Conservation (phyloP, 2,329 filamentous ascomycete species). For the Ophiostoma novo-ulmi region DNA sequence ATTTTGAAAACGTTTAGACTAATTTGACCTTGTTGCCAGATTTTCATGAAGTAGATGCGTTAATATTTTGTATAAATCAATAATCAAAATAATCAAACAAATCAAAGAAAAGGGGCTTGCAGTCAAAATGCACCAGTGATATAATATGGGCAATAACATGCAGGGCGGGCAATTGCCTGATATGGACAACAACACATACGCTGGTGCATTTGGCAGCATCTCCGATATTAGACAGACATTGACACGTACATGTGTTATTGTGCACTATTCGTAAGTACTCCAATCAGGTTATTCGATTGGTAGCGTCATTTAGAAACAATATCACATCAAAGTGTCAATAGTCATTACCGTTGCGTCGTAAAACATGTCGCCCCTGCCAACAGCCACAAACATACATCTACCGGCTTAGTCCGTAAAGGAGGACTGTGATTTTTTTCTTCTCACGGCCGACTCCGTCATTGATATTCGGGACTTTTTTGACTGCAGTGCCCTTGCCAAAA, state of each 20-base stretch:
- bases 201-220: neutral
- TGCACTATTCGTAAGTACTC: neutral
- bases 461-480: neutral
- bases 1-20: neutral
- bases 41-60: neutral
- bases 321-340: neutral
- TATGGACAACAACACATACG: neutral
- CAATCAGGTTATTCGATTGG: neutral
- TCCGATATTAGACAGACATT: neutral
- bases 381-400: neutral
- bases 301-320: neutral
- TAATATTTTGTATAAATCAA: too few species aligned
- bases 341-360: too few species aligned
- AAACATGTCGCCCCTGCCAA: too few species aligned
- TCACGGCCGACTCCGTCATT: neutral
- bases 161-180: neutral
- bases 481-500: constrained; percentile 18
- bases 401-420: constrained; percentile 1
- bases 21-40: neutral
- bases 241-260: neutral
- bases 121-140: neutral
- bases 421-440: neutral
- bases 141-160: neutral
- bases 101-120: neutral
- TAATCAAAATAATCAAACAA: neutral